Conservation (phyloP, 2,329 filamentous ascomycete species). For the Aspergillus texensis region DNA sequence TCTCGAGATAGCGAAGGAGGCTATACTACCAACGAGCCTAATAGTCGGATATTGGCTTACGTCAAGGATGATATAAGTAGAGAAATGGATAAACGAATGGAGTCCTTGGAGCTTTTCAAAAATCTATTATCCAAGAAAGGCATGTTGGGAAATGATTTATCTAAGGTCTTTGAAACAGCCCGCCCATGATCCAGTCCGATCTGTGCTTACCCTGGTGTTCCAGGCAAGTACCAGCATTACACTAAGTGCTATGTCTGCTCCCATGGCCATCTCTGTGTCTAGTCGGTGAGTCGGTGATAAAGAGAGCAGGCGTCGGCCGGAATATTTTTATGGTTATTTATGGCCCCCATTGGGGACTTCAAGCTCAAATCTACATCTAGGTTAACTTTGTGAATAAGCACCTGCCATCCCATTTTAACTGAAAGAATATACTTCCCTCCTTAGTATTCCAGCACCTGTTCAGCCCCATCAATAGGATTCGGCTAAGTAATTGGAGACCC, state of each 20-base stretch:
- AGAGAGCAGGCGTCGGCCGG: not conserved
- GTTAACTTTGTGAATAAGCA: not conserved
- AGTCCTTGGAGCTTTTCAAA: not conserved
- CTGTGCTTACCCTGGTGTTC: not conserved
- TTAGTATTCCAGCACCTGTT: too few species aligned
- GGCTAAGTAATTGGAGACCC: too few species aligned
- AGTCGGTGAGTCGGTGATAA: not conserved
- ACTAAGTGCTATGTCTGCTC: not conserved
- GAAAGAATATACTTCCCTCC: not conserved
- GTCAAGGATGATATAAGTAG: not conserved
- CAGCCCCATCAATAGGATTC: too few species aligned
- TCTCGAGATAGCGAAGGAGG: not conserved
- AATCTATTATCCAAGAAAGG: not conserved
- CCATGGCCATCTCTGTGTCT: not conserved
- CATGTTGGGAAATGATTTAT: not conserved
- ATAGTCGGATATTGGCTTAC: not conserved
- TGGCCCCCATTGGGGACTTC: too few species aligned
- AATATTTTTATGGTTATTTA: not conserved
- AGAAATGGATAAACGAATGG: not conserved
- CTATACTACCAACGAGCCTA: not conserved
- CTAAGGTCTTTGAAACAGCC: not conserved
- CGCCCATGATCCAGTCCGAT: not conserved
- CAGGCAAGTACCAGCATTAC: not conserved
- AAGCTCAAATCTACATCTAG: too few species aligned
- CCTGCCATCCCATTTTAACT: not conserved